phyloP scores from a whole-genome alignment of 164 flowering plant species.

The Sextonia rubra region DNA sequence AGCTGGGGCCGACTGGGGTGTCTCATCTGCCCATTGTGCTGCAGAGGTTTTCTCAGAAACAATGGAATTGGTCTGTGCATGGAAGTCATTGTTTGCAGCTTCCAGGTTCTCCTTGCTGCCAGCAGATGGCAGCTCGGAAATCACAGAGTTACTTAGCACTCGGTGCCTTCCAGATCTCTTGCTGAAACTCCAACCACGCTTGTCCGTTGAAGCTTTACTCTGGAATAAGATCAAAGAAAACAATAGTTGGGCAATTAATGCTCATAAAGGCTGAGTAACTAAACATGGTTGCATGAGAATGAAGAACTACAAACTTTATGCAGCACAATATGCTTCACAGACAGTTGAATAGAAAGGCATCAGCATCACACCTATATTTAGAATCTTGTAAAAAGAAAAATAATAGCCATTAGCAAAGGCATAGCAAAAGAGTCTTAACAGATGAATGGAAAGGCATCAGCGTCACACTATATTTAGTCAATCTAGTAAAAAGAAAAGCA shows the following conservation, averaged over 20 bases:
- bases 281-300: background rate
- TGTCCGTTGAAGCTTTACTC: conserved; percentile 60
- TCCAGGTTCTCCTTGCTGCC: conserved; percentile 50
- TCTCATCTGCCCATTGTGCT: conserved; percentile 41
- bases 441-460: too few relatives aligned
- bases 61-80: conserved; percentile 25
- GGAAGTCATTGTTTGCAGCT: conserved; percentile 27
- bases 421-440: too few relatives aligned
- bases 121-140: conserved; percentile 42
- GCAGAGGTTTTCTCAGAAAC: conserved; percentile 45
- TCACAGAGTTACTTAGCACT: conserved; percentile 64
- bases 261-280: too few relatives aligned
- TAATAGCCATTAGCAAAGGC: too few relatives aligned
- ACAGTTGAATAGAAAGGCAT: too few relatives aligned
- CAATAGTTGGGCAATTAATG: background rate
- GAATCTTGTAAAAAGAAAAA: too few relatives aligned
- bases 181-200: conserved; percentile 87
- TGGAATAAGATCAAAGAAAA: conserved; percentile 15
- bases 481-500: too few relatives aligned
- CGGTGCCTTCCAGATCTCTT: conserved; percentile 79
- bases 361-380: too few relatives aligned
- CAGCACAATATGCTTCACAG: too few relatives aligned
- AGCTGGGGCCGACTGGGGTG: conserved; percentile 18
- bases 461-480: too few relatives aligned
- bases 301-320: background rate